Evolutionary conservation across 2,329 filamentous ascomycete species (phyloP).

Genomic region (Pseudogymnoascus verrucosus): DNA sequence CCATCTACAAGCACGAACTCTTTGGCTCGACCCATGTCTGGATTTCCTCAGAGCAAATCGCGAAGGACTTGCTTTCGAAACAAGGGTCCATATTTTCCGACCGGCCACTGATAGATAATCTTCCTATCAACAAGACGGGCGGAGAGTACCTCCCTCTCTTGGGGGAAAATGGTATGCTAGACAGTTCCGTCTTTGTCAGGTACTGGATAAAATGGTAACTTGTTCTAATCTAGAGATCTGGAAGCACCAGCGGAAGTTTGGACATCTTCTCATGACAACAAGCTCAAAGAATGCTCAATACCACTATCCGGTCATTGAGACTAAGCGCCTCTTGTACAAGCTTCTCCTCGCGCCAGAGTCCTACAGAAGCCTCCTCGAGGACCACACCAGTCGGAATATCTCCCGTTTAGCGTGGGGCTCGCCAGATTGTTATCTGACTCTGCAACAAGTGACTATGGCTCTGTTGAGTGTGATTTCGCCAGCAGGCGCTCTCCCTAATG

Average conservation of each 20-base stretch:
- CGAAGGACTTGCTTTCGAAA: constrained; percentile 37
- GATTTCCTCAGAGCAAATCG: constrained; percentile 40
- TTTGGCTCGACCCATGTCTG: constrained; percentile 40
- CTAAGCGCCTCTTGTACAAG: constrained; percentile 31
- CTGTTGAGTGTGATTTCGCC: neutral
- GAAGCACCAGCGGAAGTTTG: constrained; percentile 41
- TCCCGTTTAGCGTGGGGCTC: constrained; percentile 40
- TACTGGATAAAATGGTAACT: constrained; percentile 1
- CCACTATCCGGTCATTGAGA: constrained; percentile 36
- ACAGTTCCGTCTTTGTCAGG: neutral
- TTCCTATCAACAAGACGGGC: constrained; percentile 39
- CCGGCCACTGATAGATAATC: constrained; percentile 38
- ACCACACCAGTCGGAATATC: constrained; percentile 40
- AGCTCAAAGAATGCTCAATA: constrained; percentile 32
- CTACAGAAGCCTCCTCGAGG: constrained; percentile 40
- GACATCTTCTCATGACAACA: constrained; percentile 36
- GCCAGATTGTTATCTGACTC: constrained; percentile 31
- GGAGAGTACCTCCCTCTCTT: constrained; percentile 40
- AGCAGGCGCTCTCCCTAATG: constrained; percentile 33
- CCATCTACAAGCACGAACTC: constrained; percentile 40
- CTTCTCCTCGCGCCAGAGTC: constrained; percentile 33
- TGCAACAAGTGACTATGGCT: constrained; percentile 36
- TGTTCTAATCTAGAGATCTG: constrained; percentile 33
- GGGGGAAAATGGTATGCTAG: constrained; percentile 33
- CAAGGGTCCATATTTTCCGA: constrained; percentile 39